Evolutionary conservation across 192 early-diverging fungal species (phyloP), one percentile per base, ranked within the genome.

Genomic region (Geranomyces michiganensis): DNA sequence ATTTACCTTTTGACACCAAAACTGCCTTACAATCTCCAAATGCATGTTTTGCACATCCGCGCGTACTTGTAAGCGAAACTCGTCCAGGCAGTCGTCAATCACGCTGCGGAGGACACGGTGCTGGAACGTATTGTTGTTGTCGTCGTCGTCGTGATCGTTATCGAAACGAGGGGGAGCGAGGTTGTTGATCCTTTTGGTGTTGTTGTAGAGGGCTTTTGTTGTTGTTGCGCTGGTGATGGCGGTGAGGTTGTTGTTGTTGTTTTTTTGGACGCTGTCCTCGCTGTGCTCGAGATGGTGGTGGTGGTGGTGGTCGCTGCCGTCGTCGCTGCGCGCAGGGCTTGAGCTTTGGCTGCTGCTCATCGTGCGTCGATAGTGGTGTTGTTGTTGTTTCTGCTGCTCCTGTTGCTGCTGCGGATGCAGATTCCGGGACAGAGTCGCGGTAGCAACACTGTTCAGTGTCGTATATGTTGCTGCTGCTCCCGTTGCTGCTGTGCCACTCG

Each of bases 41-140:
- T 91, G 90, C 87, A 91, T 87, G 56, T 91, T 88, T 30, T 88
- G 87, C 33, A 91, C 81, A 67, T 90, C 88, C 21, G 77, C 81
- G 24, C 82, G 74, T 26, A 91, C 67, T 53, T 82, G 79, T 36
- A 60, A 71, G 13, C 82, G 68, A 60, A 89, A 87, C 10, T 88
- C 87, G 55, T 81, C 76, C 61, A 91, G 46, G 58, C 87, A 86
- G 12, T 86, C 82, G 7, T 89, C 83, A n/a, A 91, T 67, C 0
- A 87, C 83, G 30, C 76, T 81, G 68, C 86, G 79, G 27, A 91
- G 75, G 1, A 89, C 56, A 66, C 88, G 66, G 29, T 69, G 62
- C 36, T 63, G 61, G 53, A 75, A 70, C 53, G 21, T 61, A 2
- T n/a, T 32, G 58, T 17, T 17, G 62, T 4, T 36, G 27, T 17